Evolutionary conservation across 2,329 filamentous ascomycete genomes (phyloP).

Genomic region (Clonostachys rhizophaga): DNA sequence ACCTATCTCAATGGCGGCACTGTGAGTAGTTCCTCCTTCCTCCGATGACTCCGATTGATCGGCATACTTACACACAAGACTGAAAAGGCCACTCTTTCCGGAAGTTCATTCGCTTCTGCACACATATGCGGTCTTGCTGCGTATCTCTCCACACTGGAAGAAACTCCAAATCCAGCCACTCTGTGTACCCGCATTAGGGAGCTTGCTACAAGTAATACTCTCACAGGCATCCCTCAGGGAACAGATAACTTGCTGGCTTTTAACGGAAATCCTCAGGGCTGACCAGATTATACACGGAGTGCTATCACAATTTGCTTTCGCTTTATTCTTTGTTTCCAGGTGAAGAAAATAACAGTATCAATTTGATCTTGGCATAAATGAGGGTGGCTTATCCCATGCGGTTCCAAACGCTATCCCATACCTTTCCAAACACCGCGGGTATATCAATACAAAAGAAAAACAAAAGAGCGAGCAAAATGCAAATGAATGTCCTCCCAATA

Average conservation of each 20-base stretch:
- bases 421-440: no score
- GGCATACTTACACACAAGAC: not conserved
- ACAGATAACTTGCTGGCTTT: conserved; percentile 27
- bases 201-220: conserved; percentile 31
- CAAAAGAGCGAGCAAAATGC: no score
- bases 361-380: no score
- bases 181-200: conserved; percentile 60
- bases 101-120: conserved; percentile 1
- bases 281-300: no score
- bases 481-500: no score
- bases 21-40: conserved; percentile 9
- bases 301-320: not conserved
- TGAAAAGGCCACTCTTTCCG: conserved; percentile 1
- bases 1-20: conserved; percentile 35
- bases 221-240: conserved; percentile 21
- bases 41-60: not conserved
- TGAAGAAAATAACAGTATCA: not conserved
- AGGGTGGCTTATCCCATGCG: no score
- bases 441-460: no score
- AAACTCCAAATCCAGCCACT: conserved; percentile 35
- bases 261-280: conserved; percentile 12
- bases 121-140: conserved; percentile 3
- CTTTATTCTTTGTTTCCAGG: not conserved
- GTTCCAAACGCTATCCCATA: no score
- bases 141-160: not conserved